phyloP scores from a whole-genome alignment of 2,329 filamentous ascomycete genomes.

The Fusarium coicis region DNA sequence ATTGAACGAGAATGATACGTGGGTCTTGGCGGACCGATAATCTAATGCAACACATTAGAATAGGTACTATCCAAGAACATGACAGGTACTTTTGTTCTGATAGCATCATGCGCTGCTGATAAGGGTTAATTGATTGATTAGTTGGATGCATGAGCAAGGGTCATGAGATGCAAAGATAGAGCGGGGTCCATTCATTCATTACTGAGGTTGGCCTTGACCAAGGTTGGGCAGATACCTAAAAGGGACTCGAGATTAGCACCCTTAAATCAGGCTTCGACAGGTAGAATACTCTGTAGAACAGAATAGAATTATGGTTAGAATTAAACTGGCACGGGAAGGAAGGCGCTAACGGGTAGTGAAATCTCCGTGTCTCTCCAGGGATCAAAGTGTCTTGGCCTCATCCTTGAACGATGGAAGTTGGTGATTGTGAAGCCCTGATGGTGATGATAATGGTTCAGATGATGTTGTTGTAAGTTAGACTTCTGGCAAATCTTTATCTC shows the following conservation, averaged over 20 bases:
- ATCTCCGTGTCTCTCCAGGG: neutral
- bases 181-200: neutral
- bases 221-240: neutral
- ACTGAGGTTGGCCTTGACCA: neutral
- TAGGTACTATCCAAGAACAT: conserved; percentile 3
- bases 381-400: neutral
- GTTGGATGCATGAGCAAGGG: conserved; percentile 12
- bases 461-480: conserved; percentile 1
- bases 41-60: conserved; percentile 14
- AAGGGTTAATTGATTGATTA: conserved; percentile 19
- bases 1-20: neutral
- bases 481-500: conserved; percentile 35
- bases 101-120: conserved; percentile 22
- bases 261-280: neutral
- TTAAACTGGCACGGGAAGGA: neutral
- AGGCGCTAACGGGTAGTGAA: neutral
- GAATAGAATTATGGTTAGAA: neutral
- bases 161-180: conserved; percentile 8
- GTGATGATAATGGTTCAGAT: neutral
- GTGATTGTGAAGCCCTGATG: no score
- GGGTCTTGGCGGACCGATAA: conserved; percentile 22
- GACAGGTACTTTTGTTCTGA: conserved; percentile 29
- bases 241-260: neutral
- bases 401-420: neutral
- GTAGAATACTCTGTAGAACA: neutral